Base-by-base conservation (phyloP, 768 basidiomycete genomes). In the Xerocomus potaroensis region DNA sequence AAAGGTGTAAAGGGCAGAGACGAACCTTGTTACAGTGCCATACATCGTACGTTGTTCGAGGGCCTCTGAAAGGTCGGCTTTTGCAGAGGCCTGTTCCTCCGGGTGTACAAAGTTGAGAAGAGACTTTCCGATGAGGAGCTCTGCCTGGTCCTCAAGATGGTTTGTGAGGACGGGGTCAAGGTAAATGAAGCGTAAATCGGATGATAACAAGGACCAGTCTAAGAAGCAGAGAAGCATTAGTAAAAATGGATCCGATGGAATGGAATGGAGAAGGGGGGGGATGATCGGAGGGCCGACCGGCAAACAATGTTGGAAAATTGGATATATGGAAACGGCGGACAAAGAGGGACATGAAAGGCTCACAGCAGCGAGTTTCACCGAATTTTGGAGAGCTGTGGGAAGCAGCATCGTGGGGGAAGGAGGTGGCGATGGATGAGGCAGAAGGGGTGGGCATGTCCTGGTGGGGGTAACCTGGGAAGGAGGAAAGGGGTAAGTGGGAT, bases 151-250 rank as follows among this genome's bases (percentile, higher is more conserved):
- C 30, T 74, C 78, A 57, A 92, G 82, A 64, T 92, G 89, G 60
- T 53, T 64, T 12, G 79, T 73, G 51, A 91, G 75, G 45, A 88
- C 82, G 49, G 90, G 90, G 70, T 91, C 90, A 53, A 90, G 75
- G 67, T 88, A 91, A 50, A 91, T 78, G 68, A 90, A 90, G 41
- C 77, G 70, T 41, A 92, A 77, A 63, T 84, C 78, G 38, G 83
- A 64, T n/a, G 83, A 81, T 57, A 92, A 75, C 52, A 92, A 71
- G 22, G 87, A 70, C 90, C 90, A 92, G 71, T 91, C 87, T 90
- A 65, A 21, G 8, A 43, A 34, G 18, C n/a, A 27, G 10, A 6
- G 19, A 23, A 34, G 56, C 41, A 57, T 59, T 51, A 61, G 56
- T 54, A 35, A 43, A 52, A 41, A 42, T 15, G 53, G 10, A 36